Base-by-base conservation (phyloP, 2,329 filamentous ascomycete species). In the Cytospora piceicola region DNA sequence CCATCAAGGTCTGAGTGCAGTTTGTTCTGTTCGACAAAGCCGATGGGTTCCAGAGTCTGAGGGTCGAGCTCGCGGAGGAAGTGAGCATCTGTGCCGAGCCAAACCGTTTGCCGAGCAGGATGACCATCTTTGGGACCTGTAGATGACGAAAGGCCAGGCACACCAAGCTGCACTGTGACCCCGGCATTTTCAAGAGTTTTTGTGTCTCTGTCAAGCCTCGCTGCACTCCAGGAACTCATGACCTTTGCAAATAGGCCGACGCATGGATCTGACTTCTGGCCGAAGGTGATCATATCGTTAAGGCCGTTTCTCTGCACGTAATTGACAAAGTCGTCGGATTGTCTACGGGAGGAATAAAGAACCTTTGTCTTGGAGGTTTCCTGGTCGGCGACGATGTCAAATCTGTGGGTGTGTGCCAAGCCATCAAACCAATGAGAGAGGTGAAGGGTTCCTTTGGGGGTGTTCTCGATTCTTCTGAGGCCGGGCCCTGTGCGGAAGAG, bases 341-440 rank as follows among this genome's bases (percentile, higher is more conserved):
- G 89, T 27, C 87, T 83, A 14, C 90, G 83, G 1, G 91, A 95
- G 8, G 89, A 89, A 74, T 94, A 94, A 29, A 83, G 79, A 3
- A 94, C 89, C 34, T 68, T 64, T 20, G 72, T 73, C 22, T 77
- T 65, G 0, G 73, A 70, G 4, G 76, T 71, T 22, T 57, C 27
- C 0, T 20, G 12, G 3, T 42, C 68, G 0, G 82, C 73, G 3
- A 86, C 71, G 36, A 94, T 90, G 65, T 92, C 83, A 73, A 94
- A 94, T 32, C 85, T 87, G 77, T 94, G 90, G 0, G 87, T 81
- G 63, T 91, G 85, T 3, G 87, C 84, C 66, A 93, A 87, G 7
- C 90, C 90, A 73, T 95, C 92, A 70, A 95, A 95, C 92, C 92
- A 95, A 75, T 95, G 91, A 1, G 82, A 85, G 15, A 89, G 81